These are phyloP conservation scores for Penicillium angulare DNA, from an alignment of 495 filamentous ascomycete genomes.

Conservation along the genomic window DNA sequence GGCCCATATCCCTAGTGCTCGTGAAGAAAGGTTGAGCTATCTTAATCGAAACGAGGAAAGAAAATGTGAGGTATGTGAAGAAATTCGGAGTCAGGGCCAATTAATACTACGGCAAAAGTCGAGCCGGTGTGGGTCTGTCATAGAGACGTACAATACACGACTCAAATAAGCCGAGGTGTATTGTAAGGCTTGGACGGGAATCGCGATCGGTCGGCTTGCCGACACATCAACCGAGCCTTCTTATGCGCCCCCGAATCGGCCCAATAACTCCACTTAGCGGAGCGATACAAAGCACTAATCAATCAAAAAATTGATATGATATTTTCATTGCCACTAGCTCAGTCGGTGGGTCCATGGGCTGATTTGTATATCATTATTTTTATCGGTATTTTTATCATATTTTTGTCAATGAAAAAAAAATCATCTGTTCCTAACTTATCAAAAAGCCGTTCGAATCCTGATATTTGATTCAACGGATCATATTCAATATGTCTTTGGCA, in stretches of 20 bases:
- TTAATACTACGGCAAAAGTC: not conserved
- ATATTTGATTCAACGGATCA: no score
- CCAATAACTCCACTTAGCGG: not conserved
- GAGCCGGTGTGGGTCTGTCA: not conserved
- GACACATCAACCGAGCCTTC: not conserved
- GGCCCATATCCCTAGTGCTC: no score
- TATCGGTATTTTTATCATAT: no score
- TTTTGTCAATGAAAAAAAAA: no score
- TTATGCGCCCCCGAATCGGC: not conserved
- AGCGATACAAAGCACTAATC: not conserved
- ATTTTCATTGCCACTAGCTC: not conserved
- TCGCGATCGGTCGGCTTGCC: slow-evolving; percentile 12
- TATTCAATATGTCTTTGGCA: not conserved
- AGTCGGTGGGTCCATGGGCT: not conserved
- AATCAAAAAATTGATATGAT: not conserved
- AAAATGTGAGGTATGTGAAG: no score
- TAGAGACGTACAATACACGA: not conserved
- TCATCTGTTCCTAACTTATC: no score
- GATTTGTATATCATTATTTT: not conserved
- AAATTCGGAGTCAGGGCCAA: no score
- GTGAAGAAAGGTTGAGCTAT: no score
- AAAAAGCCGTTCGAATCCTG: no score
- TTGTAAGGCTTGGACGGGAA: not conserved
- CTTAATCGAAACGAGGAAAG: no score
- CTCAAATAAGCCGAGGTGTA: not conserved